These are phyloP conservation scores for Coemansia sp. DNA, from an alignment of 192 early-diverging fungal species.

Conservation along the genomic window DNA sequence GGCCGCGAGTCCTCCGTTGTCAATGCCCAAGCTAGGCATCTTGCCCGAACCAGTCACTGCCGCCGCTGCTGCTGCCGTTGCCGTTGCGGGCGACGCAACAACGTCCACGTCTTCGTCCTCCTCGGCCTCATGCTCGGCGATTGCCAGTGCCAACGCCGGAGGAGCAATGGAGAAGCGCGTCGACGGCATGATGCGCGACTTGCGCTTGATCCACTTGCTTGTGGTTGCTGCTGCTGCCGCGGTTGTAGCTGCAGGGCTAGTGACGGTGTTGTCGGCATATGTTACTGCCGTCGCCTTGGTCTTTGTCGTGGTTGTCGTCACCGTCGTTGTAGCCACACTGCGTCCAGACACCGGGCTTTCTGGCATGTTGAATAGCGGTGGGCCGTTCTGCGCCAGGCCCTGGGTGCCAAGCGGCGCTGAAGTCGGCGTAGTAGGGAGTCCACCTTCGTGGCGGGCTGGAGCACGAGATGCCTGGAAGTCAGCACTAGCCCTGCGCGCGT, in stretches of 20 bases:
- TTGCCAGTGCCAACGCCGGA: background rate
- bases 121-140: slow-evolving; percentile 5
- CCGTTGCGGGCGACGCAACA: slow-evolving; percentile 14
- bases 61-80: background rate
- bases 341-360: background rate
- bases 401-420: background rate
- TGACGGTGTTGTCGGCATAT: slow-evolving; percentile 9
- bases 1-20: background rate
- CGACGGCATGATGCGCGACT: slow-evolving; percentile 42
- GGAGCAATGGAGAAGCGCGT: slow-evolving; percentile 19
- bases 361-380: background rate
- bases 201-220: slow-evolving; percentile 50
- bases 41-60: slow-evolving; percentile 3
- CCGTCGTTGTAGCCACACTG: slow-evolving; percentile 1
- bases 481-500: background rate
- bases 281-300: background rate
- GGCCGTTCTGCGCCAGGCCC: background rate
- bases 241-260: background rate
- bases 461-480: background rate
- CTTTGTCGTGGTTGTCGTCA: background rate
- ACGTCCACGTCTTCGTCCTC: slow-evolving; percentile 23
- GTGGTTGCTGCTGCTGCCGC: background rate
- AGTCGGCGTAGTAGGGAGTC: background rate
- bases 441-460: background rate
- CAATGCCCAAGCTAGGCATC: background rate